A percentile compares a stretch with the other conserved stretches of the same genome.
Conservation (phyloP, 257 asterid genomes). For the Solanum okadae region DNA sequence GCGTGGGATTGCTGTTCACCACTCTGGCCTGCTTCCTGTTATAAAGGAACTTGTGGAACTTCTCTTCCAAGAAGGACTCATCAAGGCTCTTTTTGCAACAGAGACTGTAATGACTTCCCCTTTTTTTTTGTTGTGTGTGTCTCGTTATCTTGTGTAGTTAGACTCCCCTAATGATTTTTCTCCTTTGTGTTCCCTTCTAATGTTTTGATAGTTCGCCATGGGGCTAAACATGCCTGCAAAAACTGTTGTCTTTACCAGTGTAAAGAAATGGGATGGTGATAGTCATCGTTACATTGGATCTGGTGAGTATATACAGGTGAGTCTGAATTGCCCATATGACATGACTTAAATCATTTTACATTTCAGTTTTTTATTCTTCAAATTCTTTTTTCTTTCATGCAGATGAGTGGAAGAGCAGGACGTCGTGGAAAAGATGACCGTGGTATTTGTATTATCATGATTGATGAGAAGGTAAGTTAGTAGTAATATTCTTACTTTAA, state of each 20-base stretch:
- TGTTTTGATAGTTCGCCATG: constrained; percentile 71
- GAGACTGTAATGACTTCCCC: constrained; percentile 61
- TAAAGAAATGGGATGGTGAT: constrained; percentile 96
- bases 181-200: constrained; percentile 5
- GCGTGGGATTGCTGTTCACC: constrained; percentile 98
- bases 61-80: constrained; percentile 98
- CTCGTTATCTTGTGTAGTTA: background rate
- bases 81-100: constrained; percentile 94
- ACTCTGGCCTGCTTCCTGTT: constrained; percentile 95
- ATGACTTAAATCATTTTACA: background rate
- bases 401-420: constrained; percentile 99
- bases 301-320: constrained; percentile 98
- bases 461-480: constrained; percentile 69
- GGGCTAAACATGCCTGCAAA: constrained; percentile 99
- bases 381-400: constrained; percentile 14
- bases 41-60: constrained; percentile 96
- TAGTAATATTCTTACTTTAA: background rate
- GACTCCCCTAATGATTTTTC: background rate
- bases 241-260: constrained; percentile 93
- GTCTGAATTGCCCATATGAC: constrained; percentile 8
- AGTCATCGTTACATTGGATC: constrained; percentile 95
- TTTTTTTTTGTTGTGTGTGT: background rate
- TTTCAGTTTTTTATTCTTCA: background rate
- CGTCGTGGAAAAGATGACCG: constrained; percentile 98
- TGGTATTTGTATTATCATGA: constrained; percentile 92